Conservation (phyloP, 177 flowering plant genomes). For the Vitis hybrid region DNA sequence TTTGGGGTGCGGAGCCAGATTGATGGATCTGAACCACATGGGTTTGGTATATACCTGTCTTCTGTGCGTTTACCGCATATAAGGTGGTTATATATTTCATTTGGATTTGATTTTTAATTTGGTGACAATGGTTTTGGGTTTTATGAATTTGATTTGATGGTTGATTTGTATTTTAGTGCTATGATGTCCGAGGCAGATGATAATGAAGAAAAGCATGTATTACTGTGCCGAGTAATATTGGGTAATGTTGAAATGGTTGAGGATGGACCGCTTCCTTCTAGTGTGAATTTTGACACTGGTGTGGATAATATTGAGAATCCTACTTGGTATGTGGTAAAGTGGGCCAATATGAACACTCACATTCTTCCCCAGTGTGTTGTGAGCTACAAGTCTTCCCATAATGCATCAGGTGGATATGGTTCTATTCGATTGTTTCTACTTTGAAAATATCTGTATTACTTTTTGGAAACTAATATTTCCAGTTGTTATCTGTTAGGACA, state of each 20-base stretch:
- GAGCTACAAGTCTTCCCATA: constrained; percentile 39
- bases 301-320: constrained; percentile 57
- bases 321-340: constrained; percentile 57
- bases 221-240: constrained; percentile 62
- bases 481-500: constrained; percentile 10
- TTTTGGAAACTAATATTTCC: background rate
- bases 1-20: constrained; percentile 29
- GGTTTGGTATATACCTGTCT: constrained; percentile 48
- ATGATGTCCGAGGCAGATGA: constrained; percentile 36
- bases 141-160: background rate
- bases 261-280: constrained; percentile 50
- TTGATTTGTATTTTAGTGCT: constrained; percentile 33
- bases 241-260: constrained; percentile 59
- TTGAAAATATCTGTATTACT: background rate
- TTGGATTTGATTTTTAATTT: background rate
- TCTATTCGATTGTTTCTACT: background rate
- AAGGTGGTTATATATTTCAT: constrained; percentile 28
- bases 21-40: constrained; percentile 25
- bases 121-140: constrained; percentile 4
- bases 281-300: constrained; percentile 49
- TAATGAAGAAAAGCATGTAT: constrained; percentile 46
- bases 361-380: constrained; percentile 64
- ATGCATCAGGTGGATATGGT: constrained; percentile 25
- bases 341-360: constrained; percentile 43
- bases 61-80: constrained; percentile 29